Percentiles rank a stretch among this genome's conserved stretches.
Conservation (phyloP, 805 yeast species). For the Candida schatavii region DNA sequence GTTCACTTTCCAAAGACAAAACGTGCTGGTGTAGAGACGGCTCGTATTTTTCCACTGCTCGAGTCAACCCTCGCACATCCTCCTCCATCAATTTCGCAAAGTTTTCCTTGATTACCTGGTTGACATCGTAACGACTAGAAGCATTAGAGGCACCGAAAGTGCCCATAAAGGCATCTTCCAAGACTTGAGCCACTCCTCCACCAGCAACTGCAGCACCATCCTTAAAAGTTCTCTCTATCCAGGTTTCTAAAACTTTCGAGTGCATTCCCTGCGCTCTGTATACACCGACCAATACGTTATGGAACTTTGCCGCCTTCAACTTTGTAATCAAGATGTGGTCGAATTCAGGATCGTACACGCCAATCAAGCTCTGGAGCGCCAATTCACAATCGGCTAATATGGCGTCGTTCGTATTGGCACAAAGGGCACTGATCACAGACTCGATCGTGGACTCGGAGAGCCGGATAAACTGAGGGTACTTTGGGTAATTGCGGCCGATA, state of each 20-base stretch:
- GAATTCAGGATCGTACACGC: constrained; percentile 61
- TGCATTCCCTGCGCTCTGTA: constrained; percentile 53
- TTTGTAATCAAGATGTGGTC: constrained; percentile 46
- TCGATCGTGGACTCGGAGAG: constrained; percentile 60
- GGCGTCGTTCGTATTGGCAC: constrained; percentile 32
- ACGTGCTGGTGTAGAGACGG: constrained; percentile 40
- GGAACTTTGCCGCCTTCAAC: constrained; percentile 54
- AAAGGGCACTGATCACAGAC: constrained; percentile 47
- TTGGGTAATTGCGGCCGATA: constrained; percentile 76
- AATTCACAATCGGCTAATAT: constrained; percentile 64
- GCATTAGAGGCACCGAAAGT: neutral
- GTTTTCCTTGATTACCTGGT: constrained; percentile 20
- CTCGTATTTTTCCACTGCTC: constrained; percentile 30
- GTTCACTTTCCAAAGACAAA: constrained; percentile 23
- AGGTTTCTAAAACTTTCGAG: constrained; percentile 51
- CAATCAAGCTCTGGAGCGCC: constrained; percentile 69
- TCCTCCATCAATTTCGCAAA: constrained; percentile 21
- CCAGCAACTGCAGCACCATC: constrained; percentile 7
- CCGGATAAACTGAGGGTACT: constrained; percentile 78
- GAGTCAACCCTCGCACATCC: constrained; percentile 35
- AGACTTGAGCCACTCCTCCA: neutral
- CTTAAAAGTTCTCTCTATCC: constrained; percentile 35
- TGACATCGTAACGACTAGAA: constrained; percentile 15
- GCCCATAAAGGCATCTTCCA: neutral
- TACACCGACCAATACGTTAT: constrained; percentile 55